Base-by-base conservation (phyloP, 2,329 filamentous ascomycete genomes). In the Verticillium klebahnii region DNA sequence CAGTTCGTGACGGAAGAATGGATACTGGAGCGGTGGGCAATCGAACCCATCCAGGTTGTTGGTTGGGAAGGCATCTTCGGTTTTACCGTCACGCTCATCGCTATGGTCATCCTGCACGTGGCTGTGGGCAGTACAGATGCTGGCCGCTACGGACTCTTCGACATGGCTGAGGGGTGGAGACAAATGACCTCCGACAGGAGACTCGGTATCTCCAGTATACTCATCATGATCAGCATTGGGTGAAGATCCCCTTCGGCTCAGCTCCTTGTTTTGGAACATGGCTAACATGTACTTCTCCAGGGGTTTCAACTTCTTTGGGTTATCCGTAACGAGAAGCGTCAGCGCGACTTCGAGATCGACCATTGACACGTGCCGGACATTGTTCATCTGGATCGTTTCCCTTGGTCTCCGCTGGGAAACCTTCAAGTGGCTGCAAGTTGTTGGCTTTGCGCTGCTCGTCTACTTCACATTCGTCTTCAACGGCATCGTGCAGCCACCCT, bases 171-270 rank as follows among this genome's bases (percentile, higher is more conserved):
- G 73, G 94, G 93, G 15, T 90, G 92, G 81, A 85, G 86, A 65
- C 87, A 98, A 76, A 87, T 99, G 76, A 87, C 86, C 11, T 80
- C 87, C 39, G 88, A 93, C 75, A 84, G 80, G 59, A 78, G 85
- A 17, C 88, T 99, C 63, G 85, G 89, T 34, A 69, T 93, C 3
- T 91, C 91, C 25, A 96, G 92, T 67, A 60, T 98, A 8, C 75
- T 96, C 62, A 98, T 98, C 73, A 99, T 99, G 95, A 84, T 99
- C 67, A 96, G 92, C 70, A 99, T 99, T 69, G 94, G 94, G 90
- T 96, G 85, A 73, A 86, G 80, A 14, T 23, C n/a, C 50, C 11
- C 23, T 25, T 15, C 19, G 2, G n/a, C 11, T 23, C 14, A 14
- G 2, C 15, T 7, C 37, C 12, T 67, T 64, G 14, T 39, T 56